phyloP scores from a whole-genome alignment of 2,329 filamentous ascomycete genomes.

The Bipolaris sorokiniana region DNA sequence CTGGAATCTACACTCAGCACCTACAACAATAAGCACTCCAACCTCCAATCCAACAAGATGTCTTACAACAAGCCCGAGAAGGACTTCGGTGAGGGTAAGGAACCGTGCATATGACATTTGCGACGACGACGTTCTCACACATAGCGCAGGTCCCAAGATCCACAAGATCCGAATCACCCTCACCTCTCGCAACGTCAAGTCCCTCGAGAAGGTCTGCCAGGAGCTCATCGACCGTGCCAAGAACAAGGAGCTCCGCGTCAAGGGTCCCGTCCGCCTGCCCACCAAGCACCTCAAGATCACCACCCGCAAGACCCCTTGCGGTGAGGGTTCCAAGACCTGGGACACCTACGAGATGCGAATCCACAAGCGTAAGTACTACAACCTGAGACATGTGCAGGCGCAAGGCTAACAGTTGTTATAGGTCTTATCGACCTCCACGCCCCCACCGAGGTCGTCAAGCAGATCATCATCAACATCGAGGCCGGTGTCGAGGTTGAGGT shows the following conservation, averaged over 20 bases:
- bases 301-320: slow-evolving; percentile 98
- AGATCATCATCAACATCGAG: slow-evolving; percentile 96
- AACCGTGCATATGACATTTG: background rate
- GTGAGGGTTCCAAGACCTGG: slow-evolving; percentile 99
- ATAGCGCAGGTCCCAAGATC: slow-evolving; percentile 9
- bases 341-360: slow-evolving; percentile 99
- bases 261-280: slow-evolving; percentile 96
- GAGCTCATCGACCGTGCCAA: slow-evolving; percentile 99
- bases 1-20: slow-evolving; percentile 44
- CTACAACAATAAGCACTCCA: slow-evolving; percentile 28
- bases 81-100: slow-evolving; percentile 76
- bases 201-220: slow-evolving; percentile 87
- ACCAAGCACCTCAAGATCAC: slow-evolving; percentile 97
- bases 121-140: background rate
- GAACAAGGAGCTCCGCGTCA: slow-evolving; percentile 97
- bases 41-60: slow-evolving; percentile 34
- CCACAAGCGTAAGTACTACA: slow-evolving; percentile 76
- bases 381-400: background rate
- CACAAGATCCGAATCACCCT: slow-evolving; percentile 88
- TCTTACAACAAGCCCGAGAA: slow-evolving; percentile 82
- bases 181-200: slow-evolving; percentile 89
- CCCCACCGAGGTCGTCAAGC: slow-evolving; percentile 96
- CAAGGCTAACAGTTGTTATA: slow-evolving; percentile 10
- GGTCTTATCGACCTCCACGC: slow-evolving; percentile 93
- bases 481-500: slow-evolving; percentile 93